Evolutionary conservation across 257 asterid genomes (phyloP).

Genomic region (Lavandula angustifolia): DNA sequence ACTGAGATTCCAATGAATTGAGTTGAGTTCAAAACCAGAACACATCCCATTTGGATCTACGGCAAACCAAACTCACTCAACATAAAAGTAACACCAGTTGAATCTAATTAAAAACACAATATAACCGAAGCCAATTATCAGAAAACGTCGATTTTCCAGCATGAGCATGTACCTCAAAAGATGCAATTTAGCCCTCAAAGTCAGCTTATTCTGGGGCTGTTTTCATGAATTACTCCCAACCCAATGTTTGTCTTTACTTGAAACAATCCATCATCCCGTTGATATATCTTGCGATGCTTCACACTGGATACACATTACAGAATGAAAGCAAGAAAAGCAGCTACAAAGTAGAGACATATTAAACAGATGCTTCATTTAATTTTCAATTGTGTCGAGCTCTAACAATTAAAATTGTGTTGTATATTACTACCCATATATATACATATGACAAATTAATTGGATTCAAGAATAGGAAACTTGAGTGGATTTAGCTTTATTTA

Average conservation of each 20-base stretch:
- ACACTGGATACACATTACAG: background rate
- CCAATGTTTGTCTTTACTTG: slow-evolving; percentile 23
- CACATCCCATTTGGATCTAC: slow-evolving; percentile 25
- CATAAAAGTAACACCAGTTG: background rate
- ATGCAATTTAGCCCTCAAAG: slow-evolving; percentile 32
- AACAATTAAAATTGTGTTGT: no score
- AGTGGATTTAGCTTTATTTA: background rate
- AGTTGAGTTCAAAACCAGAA: slow-evolving; percentile 19
- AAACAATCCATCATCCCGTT: slow-evolving; percentile 19
- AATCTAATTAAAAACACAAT: slow-evolving; percentile 3
- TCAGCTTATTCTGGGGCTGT: slow-evolving; percentile 14
- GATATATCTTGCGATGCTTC: background rate
- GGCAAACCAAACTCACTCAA: background rate
- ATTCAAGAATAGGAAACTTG: background rate
- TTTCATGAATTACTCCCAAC: slow-evolving; percentile 13
- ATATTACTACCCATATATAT: no score
- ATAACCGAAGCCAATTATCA: background rate
- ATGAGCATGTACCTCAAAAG: slow-evolving; percentile 21
- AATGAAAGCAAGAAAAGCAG: slow-evolving; percentile 28
- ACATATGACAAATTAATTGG: background rate
- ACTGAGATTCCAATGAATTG: slow-evolving; percentile 11
- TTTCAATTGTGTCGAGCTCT: no score
- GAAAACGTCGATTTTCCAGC: no score
- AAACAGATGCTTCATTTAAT: no score
- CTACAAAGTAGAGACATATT: slow-evolving; percentile 11